A percentile compares a stretch with the other conserved stretches of the same genome.
Conservation (phyloP, 306 rosid species). For the Vigna hirtella region DNA sequence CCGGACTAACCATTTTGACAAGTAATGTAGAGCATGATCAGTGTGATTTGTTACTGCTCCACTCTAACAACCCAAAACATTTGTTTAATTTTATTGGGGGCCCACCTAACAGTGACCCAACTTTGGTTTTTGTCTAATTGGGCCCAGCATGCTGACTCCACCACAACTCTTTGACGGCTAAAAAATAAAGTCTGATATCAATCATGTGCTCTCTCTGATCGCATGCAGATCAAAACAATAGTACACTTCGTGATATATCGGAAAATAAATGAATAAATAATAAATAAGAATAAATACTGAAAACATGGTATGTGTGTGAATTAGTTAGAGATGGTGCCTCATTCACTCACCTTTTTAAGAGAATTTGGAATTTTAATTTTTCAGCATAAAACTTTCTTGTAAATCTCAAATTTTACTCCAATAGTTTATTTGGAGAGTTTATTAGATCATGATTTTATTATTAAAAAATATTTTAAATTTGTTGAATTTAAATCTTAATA, state of each 20-base stretch:
- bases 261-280: background rate
- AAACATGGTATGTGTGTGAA: no score
- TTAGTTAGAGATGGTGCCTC: no score
- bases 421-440: no score
- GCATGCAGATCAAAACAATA: background rate
- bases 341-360: no score
- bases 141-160: constrained; percentile 2
- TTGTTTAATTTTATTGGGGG: constrained; percentile 5
- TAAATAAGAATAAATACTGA: no score
- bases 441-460: no score
- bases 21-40: background rate
- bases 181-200: background rate
- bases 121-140: background rate
- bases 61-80: background rate
- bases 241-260: background rate
- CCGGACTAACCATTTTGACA: no score
- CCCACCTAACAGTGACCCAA: constrained; percentile 26
- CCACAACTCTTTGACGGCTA: constrained; percentile 37
- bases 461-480: no score
- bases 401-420: no score
- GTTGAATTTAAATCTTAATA: no score
- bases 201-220: constrained; percentile 29
- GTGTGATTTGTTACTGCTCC: background rate
- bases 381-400: no score
- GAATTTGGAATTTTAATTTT: no score